phyloP scores from a whole-genome alignment of 2,329 filamentous ascomycete species.

The Ceratocystis eucalypticola region DNA sequence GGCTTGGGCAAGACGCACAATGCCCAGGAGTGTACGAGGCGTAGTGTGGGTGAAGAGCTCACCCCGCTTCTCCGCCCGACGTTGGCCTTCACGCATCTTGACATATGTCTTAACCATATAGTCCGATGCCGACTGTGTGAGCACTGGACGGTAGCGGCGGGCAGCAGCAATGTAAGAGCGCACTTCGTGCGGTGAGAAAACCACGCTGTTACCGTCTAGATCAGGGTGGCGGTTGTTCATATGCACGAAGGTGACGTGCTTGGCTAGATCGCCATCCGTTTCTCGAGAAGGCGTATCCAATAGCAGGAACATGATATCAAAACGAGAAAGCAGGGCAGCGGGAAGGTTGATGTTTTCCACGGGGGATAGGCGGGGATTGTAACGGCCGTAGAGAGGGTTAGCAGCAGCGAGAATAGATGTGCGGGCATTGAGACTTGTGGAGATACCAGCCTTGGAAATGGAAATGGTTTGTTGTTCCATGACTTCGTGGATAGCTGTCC shows the following conservation, averaged over 20 bases:
- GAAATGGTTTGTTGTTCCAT: constrained; percentile 83
- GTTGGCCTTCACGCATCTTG: constrained; percentile 80
- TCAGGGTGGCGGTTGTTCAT: constrained; percentile 94
- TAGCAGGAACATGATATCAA: constrained; percentile 92
- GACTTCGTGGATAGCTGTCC: constrained; percentile 73
- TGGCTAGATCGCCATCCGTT: constrained; percentile 79
- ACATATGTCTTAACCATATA: constrained; percentile 98
- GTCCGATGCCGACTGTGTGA: constrained; percentile 75
- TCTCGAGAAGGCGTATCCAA: constrained; percentile 88
- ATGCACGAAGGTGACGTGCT: constrained; percentile 91
- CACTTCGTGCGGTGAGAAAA: constrained; percentile 87
- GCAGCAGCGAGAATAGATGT: constrained; percentile 92
- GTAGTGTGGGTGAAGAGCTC: constrained; percentile 91
- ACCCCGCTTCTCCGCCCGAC: constrained; percentile 78
- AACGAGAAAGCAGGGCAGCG: constrained; percentile 90
- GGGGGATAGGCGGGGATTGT: constrained; percentile 92
- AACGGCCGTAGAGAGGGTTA: constrained; percentile 93
- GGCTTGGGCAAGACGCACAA: constrained; percentile 85
- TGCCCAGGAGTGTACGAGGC: constrained; percentile 80
- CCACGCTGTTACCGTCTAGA: constrained; percentile 35
- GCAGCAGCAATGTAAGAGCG: constrained; percentile 92
- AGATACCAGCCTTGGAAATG: constrained; percentile 62
- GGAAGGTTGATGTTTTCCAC: constrained; percentile 99
- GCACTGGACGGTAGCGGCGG: constrained; percentile 72
- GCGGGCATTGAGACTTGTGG: constrained; percentile 76